Conservation (phyloP, 2,329 filamentous ascomycete species). For the Raffaelea ambrosiae region DNA sequence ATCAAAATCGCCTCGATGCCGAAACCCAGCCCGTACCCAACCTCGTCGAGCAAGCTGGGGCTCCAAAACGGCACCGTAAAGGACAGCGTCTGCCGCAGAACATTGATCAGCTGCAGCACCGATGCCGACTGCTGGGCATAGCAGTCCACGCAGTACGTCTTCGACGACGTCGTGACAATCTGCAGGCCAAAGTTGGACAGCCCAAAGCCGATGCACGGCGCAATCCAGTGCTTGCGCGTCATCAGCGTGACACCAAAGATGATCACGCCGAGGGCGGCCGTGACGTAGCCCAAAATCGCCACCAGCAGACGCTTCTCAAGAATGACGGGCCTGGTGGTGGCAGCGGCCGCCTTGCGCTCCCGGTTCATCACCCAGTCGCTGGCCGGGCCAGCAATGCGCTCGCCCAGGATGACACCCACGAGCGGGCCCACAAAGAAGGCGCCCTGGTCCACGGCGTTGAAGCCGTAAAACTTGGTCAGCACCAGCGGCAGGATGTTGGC, state of each 20-base stretch:
- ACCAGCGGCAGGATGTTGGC: background rate
- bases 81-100: background rate
- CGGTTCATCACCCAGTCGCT: conserved; percentile 1
- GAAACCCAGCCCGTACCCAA: background rate
- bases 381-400: background rate
- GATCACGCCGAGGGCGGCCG: background rate
- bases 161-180: background rate
- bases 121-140: background rate
- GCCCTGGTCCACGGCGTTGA: background rate
- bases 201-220: background rate
- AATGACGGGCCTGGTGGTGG: no score
- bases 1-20: background rate
- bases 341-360: background rate
- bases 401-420: background rate
- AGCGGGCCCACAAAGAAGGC: background rate
- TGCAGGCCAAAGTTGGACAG: background rate
- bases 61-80: conserved; percentile 1
- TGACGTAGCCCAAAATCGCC: background rate
- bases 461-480: background rate
- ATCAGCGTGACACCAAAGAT: conserved; percentile 1
- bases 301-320: background rate
- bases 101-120: background rate
- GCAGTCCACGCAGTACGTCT: conserved; percentile 4
- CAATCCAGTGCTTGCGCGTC: background rate
- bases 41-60: background rate